These are phyloP conservation scores for Zhuliangozyma parablackwelliae DNA, from an alignment of 1,139 yeast genomes.

Conservation along the genomic window DNA sequence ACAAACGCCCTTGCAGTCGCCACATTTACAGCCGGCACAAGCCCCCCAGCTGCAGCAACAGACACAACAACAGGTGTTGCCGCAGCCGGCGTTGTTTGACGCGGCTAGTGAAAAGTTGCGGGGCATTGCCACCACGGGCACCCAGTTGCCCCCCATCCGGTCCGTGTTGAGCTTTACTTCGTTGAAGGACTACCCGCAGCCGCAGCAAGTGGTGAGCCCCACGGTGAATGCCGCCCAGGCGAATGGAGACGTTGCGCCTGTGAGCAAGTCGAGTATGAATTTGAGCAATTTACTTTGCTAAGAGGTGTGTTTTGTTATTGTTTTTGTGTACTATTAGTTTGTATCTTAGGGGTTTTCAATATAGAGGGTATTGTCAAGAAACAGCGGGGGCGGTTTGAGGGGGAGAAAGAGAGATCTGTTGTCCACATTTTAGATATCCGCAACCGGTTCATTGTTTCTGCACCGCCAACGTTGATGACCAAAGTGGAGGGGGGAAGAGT, in stretches of 20 bases:
- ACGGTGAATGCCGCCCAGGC: conserved; percentile 1
- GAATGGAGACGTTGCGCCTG: neutral
- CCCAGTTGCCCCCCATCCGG: conserved; percentile 42
- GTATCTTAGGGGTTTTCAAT: too few species aligned
- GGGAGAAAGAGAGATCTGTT: too few species aligned
- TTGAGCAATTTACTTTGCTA: conserved; percentile 13
- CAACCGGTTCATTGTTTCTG: too few species aligned
- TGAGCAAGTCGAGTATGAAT: conserved; percentile 10
- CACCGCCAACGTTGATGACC: too few species aligned
- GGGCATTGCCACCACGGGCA: conserved; percentile 37
- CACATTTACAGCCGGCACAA: conserved; percentile 29
- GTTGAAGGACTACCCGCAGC: conserved; percentile 10
- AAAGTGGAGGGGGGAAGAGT: too few species aligned
- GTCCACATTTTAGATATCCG: too few species aligned
- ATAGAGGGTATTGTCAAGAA: too few species aligned
- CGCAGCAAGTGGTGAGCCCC: neutral
- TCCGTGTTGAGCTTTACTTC: conserved; percentile 33
- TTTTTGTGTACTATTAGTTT: too few species aligned
- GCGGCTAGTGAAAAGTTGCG: conserved; percentile 21
- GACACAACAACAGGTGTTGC: conserved; percentile 31
- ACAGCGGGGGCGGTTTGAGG: too few species aligned
- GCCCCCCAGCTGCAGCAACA: conserved; percentile 28
- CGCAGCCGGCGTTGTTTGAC: conserved; percentile 5
- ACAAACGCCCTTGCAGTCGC: conserved; percentile 42
- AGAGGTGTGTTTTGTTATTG: too few species aligned